phyloP scores from a whole-genome alignment of 306 rosid species.

The Glycine soja region DNA sequence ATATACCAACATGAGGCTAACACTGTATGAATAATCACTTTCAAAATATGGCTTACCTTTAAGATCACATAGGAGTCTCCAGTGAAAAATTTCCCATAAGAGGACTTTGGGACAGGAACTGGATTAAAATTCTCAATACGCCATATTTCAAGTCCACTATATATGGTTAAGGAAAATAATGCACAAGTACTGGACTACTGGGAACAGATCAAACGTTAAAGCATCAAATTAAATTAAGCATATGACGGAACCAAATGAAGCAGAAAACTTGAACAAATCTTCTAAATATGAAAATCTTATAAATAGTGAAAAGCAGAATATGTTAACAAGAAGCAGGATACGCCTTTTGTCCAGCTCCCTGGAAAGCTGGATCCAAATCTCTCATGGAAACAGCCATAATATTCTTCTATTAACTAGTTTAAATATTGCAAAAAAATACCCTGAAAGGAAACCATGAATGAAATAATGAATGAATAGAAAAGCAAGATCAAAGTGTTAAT shows the following conservation, averaged over 20 bases:
- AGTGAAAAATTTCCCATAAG: constrained; percentile 76
- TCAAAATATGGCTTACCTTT: constrained; percentile 62
- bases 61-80: constrained; percentile 89
- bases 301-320: constrained; percentile 38
- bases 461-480: constrained; percentile 28
- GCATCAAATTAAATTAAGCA: constrained; percentile 30
- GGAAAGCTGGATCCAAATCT: constrained; percentile 88
- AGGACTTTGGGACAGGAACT: constrained; percentile 66
- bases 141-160: constrained; percentile 92
- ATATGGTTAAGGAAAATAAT: constrained; percentile 61
- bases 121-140: constrained; percentile 85
- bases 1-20: constrained; percentile 23
- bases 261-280: not conserved
- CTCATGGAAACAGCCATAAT: constrained; percentile 91
- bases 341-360: constrained; percentile 97
- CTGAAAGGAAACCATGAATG: constrained; percentile 49
- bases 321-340: constrained; percentile 68
- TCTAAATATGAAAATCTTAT: constrained; percentile 5
- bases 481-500: constrained; percentile 22
- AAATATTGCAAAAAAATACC: constrained; percentile 44
- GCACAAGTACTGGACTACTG: constrained; percentile 21
- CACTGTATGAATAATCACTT: constrained; percentile 25
- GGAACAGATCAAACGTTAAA: constrained; percentile 25
- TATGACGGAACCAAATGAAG: constrained; percentile 18
- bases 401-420: constrained; percentile 47